Evolutionary conservation across 1,284 basidiomycete species (phyloP).

Genomic region (Trichosporon sp.): DNA sequence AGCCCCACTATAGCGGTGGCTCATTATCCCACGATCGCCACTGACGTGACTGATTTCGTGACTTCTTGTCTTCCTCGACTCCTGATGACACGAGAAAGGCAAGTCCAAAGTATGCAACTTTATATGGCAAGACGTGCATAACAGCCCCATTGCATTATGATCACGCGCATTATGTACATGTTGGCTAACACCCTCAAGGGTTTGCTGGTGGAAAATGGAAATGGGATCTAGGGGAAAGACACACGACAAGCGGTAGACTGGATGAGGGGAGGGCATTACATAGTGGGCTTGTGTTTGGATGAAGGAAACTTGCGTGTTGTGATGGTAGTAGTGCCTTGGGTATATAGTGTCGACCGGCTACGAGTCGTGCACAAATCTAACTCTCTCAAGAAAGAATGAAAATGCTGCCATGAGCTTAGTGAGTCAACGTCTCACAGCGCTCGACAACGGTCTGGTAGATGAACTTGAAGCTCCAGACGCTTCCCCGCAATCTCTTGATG

Average conservation of each 20-base stretch:
- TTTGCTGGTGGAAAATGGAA: background rate
- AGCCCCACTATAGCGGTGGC: background rate
- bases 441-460: slow-evolving; percentile 82
- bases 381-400: background rate
- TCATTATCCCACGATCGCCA: background rate
- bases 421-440: slow-evolving; percentile 47
- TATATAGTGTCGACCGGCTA: background rate
- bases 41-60: background rate
- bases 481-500: slow-evolving; percentile 84
- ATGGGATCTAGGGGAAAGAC: background rate
- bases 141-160: background rate
- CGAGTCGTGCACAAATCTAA: background rate
- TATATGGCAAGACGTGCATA: background rate
- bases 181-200: background rate
- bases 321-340: background rate
- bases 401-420: slow-evolving; percentile 16
- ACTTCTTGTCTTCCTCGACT: too few relatives aligned
- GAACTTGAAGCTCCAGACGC: slow-evolving; percentile 86
- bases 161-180: background rate
- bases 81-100: background rate
- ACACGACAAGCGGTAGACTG: background rate
- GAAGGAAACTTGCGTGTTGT: background rate
- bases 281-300: background rate
- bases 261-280: background rate
- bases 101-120: background rate